Conservation (phyloP, 2,329 filamentous ascomycete species). For the Curvularia spicifera region DNA sequence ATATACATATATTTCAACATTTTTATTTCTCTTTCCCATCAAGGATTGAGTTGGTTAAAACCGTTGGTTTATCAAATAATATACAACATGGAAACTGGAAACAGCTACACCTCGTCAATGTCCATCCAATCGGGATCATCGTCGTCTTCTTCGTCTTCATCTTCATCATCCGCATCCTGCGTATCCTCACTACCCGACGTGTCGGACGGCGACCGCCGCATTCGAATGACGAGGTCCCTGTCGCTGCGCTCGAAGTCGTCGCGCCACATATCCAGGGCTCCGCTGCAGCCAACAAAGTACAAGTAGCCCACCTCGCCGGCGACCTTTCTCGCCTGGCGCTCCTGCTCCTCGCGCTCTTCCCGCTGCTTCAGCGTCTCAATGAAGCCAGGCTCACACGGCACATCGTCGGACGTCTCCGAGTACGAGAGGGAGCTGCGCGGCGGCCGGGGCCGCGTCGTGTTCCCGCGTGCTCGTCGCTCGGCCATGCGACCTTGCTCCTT, state of each 20-base stretch:
- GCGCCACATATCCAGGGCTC: constrained; percentile 21
- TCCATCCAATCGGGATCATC: constrained; percentile 18
- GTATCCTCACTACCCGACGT: constrained; percentile 7
- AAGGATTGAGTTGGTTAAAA: neutral
- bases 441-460: constrained; percentile 18
- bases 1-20: too few relatives aligned
- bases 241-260: constrained; percentile 29
- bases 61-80: neutral
- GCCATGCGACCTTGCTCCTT: constrained; percentile 15
- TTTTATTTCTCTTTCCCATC: too few relatives aligned
- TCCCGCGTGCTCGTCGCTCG: constrained; percentile 22
- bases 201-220: neutral
- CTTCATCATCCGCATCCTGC: constrained; percentile 10
- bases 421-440: constrained; percentile 33
- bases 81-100: neutral
- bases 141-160: neutral
- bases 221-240: constrained; percentile 23
- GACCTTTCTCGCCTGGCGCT: constrained; percentile 18
- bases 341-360: constrained; percentile 22
- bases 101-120: constrained; percentile 4
- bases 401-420: constrained; percentile 25
- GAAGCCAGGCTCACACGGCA: constrained; percentile 19
- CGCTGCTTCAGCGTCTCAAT: constrained; percentile 14
- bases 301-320: constrained; percentile 37
- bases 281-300: constrained; percentile 30